phyloP scores from a whole-genome alignment of 2,329 filamentous ascomycete genomes.

The Bisporella sp. region DNA sequence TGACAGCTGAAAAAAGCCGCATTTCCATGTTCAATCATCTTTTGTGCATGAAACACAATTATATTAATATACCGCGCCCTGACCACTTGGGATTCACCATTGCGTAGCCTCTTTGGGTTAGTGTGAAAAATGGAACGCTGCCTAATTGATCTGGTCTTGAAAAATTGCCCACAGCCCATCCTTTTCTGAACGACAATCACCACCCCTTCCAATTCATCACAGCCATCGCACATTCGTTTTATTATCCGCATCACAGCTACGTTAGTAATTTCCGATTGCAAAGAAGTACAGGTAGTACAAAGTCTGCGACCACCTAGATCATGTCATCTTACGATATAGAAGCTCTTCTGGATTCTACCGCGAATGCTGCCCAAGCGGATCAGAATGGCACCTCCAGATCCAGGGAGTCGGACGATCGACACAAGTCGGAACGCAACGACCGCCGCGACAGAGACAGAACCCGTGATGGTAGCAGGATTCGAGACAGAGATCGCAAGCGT shows the following conservation, averaged over 20 bases:
- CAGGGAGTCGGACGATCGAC: constrained; percentile 51
- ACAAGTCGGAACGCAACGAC: constrained; percentile 44
- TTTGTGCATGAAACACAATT: too few relatives aligned
- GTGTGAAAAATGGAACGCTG: too few relatives aligned
- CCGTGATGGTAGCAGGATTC: constrained; percentile 46
- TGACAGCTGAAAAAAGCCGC: too few relatives aligned
- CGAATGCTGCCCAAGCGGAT: constrained; percentile 48
- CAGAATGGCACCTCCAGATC: constrained; percentile 31
- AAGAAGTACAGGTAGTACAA: not conserved
- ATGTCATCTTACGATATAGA: constrained; percentile 78
- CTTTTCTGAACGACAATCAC: too few relatives aligned
- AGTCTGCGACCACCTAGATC: constrained; percentile 16
- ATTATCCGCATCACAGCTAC: not conserved
- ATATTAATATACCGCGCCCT: too few relatives aligned
- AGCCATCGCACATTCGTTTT: not conserved
- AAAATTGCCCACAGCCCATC: too few relatives aligned
- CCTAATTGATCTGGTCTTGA: too few relatives aligned
- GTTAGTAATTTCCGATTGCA: not conserved
- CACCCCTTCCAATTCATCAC: not conserved
- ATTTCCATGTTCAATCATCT: too few relatives aligned
- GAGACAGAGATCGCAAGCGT: constrained; percentile 48
- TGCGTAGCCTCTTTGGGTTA: too few relatives aligned
- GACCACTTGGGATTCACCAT: too few relatives aligned
- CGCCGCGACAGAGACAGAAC: constrained; percentile 50
- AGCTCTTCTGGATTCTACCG: constrained; percentile 81